Base-by-base conservation (phyloP, 176 grass and related monocot genomes). In the Secale cereale region DNA sequence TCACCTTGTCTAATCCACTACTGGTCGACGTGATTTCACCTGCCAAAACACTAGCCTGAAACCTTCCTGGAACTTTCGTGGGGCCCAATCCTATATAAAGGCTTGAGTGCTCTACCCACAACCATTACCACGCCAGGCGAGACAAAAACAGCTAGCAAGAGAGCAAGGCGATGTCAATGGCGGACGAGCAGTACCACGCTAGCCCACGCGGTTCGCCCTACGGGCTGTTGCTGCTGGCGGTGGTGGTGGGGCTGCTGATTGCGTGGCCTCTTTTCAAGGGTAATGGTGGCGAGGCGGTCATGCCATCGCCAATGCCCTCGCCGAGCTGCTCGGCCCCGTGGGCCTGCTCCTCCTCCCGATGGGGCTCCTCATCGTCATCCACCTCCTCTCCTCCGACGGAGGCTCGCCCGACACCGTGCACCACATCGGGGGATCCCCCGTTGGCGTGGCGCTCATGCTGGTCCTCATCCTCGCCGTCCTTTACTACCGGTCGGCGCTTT, bases 401-500 rank as follows among this genome's bases (percentile, higher is more conserved):
- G 93, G 87, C 13, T 94, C 93, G 14, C 92, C 87, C 52, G 93
- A 94, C 90, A 83, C 90, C 85, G 81, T 90, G 82, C 87, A 92
- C 87, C 90, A 87, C 70, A 85, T 94, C 45, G 93, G 90, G 0
- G 92, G 93, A 0, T 90, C 87, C 5, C 90, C 93, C 73, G 31
- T 94, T 85, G 90, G 93, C 82, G 93, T 92, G 61, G 85, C 87
- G 19, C 85, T 94, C 79, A 69, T 90, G 62, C 88, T 94, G 10
- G 45, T 86, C 19, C 93, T 94, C 93, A 82, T 94, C 72, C 92
- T 94, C 82, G 69, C 60, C 6, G 87, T 94, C 8, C 92, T 94
- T 67, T 94, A 94, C 87, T 85, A 94, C 78, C 89, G 92, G 60
- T 48, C 82, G 41, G 72, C 89, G 1, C 31, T 92, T 79, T 88